Evolutionary conservation across 2,329 filamentous ascomycete genomes (phyloP), one percentile per base, ranked within the genome.

Genomic region (Alternaria brassicae): DNA sequence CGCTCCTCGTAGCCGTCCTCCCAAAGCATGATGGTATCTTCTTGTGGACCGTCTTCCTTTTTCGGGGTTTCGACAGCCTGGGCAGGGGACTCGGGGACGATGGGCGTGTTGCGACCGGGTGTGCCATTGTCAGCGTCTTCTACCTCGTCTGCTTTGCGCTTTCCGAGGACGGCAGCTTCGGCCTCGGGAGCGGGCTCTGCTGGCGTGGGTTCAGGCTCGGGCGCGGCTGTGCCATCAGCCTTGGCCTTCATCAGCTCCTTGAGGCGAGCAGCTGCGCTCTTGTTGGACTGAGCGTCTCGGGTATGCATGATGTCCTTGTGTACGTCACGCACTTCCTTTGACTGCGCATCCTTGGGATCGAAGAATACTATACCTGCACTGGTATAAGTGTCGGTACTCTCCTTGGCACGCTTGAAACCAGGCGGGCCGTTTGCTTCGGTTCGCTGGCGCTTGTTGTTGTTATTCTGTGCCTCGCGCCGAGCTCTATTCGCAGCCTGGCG

Each of bases 1-100:
- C 95, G 87, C 79, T 97, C 94, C 50, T 90, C 89, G 76, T 99
- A 99, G 7, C 95, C 95, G 52, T 93, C 89, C 74, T 99, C 95
- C 95, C 95, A 99, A 12, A 99, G 83, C 59, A 90, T 88, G 52
- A 99, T 91, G 17, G 89, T 92, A 73, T 99, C 95, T 60, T 88
- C 83, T 2, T 90, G 87, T 17, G 86, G 85, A 39, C 88, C 89
- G 54, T 90, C 88, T 3, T 71, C 68, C 17, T 72, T 72, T 27
- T 66, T 65, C 17, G 67, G 79, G 19, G 62, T 58, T 27, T 72
- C 80, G 23, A 57, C 23, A 25, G 85, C 79, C 39, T 81, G 75
- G 6, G 82, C 77, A 13, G 82, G 82, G 47, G 79, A 79, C 32
- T 83, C 71, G 6, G 74, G 77, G 28, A 77, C 76, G 19, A 82